Evolutionary conservation across 2,329 filamentous ascomycete genomes (phyloP).

Genomic region (Pleoardoris graminearum): DNA sequence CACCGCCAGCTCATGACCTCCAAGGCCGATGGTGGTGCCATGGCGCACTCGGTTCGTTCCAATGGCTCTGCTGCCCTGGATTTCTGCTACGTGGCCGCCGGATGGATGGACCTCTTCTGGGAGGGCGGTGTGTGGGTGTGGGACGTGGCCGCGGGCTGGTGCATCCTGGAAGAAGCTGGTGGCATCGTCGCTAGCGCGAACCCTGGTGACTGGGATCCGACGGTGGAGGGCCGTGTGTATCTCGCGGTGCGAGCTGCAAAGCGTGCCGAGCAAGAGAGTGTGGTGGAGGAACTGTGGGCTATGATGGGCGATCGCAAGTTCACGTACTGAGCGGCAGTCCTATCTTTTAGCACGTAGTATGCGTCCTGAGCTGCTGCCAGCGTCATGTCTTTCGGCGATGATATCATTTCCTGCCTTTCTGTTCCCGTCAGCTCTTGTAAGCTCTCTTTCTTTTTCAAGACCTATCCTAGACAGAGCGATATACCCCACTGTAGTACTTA

Average conservation of each 20-base stretch:
- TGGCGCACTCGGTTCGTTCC: constrained; percentile 40
- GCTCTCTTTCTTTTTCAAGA: no score
- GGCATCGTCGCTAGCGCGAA: constrained; percentile 43
- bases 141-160: constrained; percentile 45
- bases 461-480: no score
- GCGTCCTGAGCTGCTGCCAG: no score
- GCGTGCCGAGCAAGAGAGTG: constrained; percentile 33
- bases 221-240: constrained; percentile 40
- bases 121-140: constrained; percentile 44
- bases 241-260: constrained; percentile 39
- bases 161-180: constrained; percentile 45
- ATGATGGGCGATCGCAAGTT: constrained; percentile 43
- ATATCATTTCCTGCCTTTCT: no score
- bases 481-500: no score
- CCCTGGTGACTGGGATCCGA: constrained; percentile 41
- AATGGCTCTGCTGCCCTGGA: constrained; percentile 44
- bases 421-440: no score
- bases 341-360: constrained; percentile 16
- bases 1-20: constrained; percentile 36
- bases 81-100: constrained; percentile 46
- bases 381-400: no score
- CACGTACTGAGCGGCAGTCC: constrained; percentile 4
- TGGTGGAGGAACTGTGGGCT: constrained; percentile 42
- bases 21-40: constrained; percentile 33
- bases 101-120: constrained; percentile 43